Conservation (phyloP, 1,284 basidiomycete species). For the Naganishia albida region DNA sequence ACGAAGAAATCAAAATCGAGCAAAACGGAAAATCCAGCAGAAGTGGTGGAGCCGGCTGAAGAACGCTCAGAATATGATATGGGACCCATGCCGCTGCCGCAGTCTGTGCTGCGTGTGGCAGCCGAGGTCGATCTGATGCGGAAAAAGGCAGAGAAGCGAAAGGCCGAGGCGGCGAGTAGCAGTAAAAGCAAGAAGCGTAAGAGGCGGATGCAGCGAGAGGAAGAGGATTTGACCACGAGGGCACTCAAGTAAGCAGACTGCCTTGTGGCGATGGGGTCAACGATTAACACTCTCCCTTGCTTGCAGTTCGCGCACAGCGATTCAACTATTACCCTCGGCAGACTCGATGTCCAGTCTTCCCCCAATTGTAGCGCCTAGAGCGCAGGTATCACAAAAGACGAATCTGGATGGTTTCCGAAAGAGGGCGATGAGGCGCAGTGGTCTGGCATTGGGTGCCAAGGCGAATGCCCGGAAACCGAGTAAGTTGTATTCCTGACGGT, state of each 20-base stretch:
- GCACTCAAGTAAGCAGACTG: conserved; percentile 17
- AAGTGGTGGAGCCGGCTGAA: neutral
- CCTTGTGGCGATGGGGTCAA: neutral
- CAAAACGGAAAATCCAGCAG: conserved; percentile 7
- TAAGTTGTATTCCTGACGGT: neutral
- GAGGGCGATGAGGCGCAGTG: conserved; percentile 32
- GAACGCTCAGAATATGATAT: conserved; percentile 30
- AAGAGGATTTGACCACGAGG: conserved; percentile 19
- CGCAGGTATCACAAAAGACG: conserved; percentile 24
- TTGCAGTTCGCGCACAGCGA: conserved; percentile 26
- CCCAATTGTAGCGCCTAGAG: conserved; percentile 24
- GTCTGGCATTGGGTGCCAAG: conserved; percentile 24
- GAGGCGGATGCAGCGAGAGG: conserved; percentile 23
- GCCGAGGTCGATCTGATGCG: conserved; percentile 27
- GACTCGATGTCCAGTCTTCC: conserved; percentile 20
- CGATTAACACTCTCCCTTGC: neutral
- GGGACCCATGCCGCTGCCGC: conserved; percentile 29
- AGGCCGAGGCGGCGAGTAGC: conserved; percentile 22
- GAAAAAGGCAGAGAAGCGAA: conserved; percentile 28
- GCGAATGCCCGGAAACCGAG: conserved; percentile 13
- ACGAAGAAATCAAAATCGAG: conserved; percentile 1
- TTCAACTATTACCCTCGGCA: conserved; percentile 26
- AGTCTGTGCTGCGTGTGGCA: conserved; percentile 22
- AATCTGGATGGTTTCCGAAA: conserved; percentile 27
- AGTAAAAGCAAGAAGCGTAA: conserved; percentile 17